Base-by-base conservation (phyloP, 192 early-diverging fungal species). In the Umbelopsis sp. region DNA sequence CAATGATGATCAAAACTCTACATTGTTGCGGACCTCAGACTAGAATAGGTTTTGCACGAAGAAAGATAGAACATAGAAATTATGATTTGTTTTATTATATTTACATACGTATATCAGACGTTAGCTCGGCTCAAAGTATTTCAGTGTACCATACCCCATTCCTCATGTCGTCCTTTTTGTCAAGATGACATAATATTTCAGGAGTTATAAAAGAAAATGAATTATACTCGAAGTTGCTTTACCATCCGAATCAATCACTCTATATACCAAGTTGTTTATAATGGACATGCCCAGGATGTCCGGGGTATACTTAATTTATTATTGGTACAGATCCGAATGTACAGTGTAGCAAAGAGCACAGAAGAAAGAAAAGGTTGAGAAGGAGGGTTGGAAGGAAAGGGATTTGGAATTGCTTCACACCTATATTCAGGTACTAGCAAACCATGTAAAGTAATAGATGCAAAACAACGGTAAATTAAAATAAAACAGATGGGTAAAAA, bases 1-100 rank as follows among this genome's bases (percentile, higher is more conserved):
- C 45, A 21, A 47, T 15, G 65, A 66, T 66, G 65, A 66, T 27
- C 65, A 66, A 30, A 66, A 66, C 25, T 46, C 65, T 22, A 44
- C 41, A 16, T 41, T 66, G 25, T 18, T 66, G 33, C 55, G 25
- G 12, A 22, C 55, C 16, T 61, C 55, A 27, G 30, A 33, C 13
- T 61, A 61, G 55, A 61, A 16, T 8, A n/a, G 55, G 11, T 33
- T 8, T 13, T 12, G 4, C 22, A 25, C 30, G 23, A 25, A 10
- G 37, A 33, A 33, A 35, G 27, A 61, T 61, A 61, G 55, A 61
- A 18, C 25, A 61, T 61, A 61, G 55, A 61, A 41, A 41, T 41
- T 41, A 41, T 41, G 37, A 10, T 41, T 41, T 41, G 37, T 41
- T 41, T 41, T 41, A 41, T 41, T 41, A 41, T 41, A 41, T 41